Percentiles rank a stretch among this genome's conserved stretches.
phyloP scores from a whole-genome alignment of 495 filamentous ascomycete species.

The Podospora comata region DNA sequence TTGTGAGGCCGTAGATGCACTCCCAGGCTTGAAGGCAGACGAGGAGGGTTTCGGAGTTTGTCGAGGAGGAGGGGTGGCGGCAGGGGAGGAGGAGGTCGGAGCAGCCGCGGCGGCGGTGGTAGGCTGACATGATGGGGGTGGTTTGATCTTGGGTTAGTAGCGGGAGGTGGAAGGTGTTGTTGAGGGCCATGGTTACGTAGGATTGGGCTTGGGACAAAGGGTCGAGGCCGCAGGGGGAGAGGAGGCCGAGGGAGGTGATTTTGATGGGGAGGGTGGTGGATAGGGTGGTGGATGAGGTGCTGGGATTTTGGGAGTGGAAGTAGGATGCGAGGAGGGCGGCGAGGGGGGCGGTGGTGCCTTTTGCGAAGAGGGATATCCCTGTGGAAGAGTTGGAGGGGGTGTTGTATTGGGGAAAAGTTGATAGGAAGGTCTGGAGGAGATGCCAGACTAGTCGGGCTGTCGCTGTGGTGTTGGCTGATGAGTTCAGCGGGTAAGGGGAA shows the following conservation, averaged over 20 bases:
- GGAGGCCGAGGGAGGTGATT: slow-evolving; percentile 54
- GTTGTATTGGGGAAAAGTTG: slow-evolving; percentile 66
- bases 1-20: slow-evolving; percentile 24
- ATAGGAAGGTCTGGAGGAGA: slow-evolving; percentile 64
- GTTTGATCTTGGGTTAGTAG: slow-evolving; percentile 50
- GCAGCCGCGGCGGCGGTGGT: neutral
- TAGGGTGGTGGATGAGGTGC: slow-evolving; percentile 20
- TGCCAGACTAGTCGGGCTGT: slow-evolving; percentile 66
- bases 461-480: slow-evolving; percentile 63
- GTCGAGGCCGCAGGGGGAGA: slow-evolving; percentile 74
- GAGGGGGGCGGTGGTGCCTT: slow-evolving; percentile 63
- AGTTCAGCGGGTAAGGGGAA: slow-evolving; percentile 44
- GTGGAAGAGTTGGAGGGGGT: slow-evolving; percentile 28
- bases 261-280: slow-evolving; percentile 51
- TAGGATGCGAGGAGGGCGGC: slow-evolving; percentile 55
- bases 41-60: neutral
- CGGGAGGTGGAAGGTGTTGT: slow-evolving; percentile 73
- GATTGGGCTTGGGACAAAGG: slow-evolving; percentile 61
- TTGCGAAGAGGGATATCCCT: slow-evolving; percentile 62
- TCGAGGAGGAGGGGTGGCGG: neutral
- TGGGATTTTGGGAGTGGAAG: slow-evolving; percentile 58
- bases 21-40: neutral
- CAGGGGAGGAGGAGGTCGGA: neutral
- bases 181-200: slow-evolving; percentile 65
- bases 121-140: neutral